Base-by-base conservation (phyloP, 1,284 basidiomycete genomes). In the Fomitopsis palustris region DNA sequence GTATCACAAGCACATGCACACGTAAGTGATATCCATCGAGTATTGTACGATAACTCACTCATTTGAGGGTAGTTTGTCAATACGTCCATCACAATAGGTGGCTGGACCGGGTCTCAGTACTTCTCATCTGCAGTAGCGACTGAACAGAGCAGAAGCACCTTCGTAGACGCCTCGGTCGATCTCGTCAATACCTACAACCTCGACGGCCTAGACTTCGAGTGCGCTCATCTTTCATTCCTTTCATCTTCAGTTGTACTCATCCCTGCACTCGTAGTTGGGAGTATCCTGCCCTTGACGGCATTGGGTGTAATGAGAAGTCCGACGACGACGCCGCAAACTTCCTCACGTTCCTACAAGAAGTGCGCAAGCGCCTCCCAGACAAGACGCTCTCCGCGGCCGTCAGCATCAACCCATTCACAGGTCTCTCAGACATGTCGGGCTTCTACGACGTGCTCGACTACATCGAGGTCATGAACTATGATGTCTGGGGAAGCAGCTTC, bases 141-240 rank as follows among this genome's bases (percentile, higher is more conserved):
- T 16, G 67, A 80, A 0, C 63, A 74, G 25, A 87, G 86, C 68
- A 82, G 92, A 39, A 81, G 81, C 17, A 80, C 80, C 0, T 92
- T 96, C 63, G 86, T 87, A 51, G 77, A 80, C 43, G 83, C 90
- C 39, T 79, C 95, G 55, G 75, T 82, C 41, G 70, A 74, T 29
- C 75, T 93, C 37, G 88, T 88, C 41, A 68, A 78, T 31, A 69
- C 80, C 62, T 93, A 93, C 72, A 70, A 82, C 31, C 77, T 96
- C 3, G 87, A 93, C 69, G 94, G 93, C 14, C 80, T 96, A 59
- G 93, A 96, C 71, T 88, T 96, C 64, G 94, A 96, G 87, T 89
- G 67, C 60, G 87, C 76, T 10, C 10, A 29, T 54, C 45, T 49
- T 45, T 55, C 23, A 21, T 51, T 17, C 38, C 5, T 14, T 37